Evolutionary conservation across 345 rosid genomes (phyloP).

Genomic region (Linum tenue): DNA sequence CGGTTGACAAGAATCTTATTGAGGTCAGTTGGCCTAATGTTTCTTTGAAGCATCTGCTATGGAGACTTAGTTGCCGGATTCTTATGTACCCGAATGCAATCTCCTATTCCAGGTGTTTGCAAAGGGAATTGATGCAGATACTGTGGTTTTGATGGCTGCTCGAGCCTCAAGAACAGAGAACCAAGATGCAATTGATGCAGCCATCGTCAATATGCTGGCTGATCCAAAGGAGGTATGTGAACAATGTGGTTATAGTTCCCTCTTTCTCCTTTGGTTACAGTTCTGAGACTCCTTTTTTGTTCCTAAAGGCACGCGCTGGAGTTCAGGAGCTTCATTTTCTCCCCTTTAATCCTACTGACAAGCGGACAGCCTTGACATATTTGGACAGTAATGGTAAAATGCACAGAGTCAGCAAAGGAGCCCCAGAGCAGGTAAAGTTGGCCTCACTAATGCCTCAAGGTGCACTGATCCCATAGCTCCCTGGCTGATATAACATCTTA

Average conservation of each 20-base stretch:
- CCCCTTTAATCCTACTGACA: slow-evolving; percentile 96
- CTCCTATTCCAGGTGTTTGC: slow-evolving; percentile 55
- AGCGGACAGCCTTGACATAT: slow-evolving; percentile 91
- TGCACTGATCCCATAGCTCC: neutral
- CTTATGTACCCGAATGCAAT: slow-evolving; percentile 15
- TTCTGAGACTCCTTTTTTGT: no score
- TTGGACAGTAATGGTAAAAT: slow-evolving; percentile 65
- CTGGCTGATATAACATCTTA: slow-evolving; percentile 13
- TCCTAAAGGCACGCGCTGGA: neutral
- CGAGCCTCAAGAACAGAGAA: slow-evolving; percentile 78
- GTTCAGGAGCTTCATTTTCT: slow-evolving; percentile 20
- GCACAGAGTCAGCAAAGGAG: slow-evolving; percentile 99
- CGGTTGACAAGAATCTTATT: slow-evolving; percentile 89
- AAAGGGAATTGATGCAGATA: slow-evolving; percentile 82
- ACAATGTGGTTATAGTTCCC: no score
- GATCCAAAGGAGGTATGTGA: no score
- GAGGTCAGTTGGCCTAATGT: slow-evolving; percentile 48
- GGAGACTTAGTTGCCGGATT: slow-evolving; percentile 5
- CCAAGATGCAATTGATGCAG: no score
- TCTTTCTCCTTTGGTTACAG: no score
- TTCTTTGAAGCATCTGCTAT: slow-evolving; percentile 2
- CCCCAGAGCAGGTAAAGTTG: slow-evolving; percentile 84
- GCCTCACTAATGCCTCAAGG: neutral
- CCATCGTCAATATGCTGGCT: no score
- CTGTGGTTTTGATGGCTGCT: slow-evolving; percentile 93